phyloP scores from a whole-genome alignment of 495 filamentous ascomycete genomes.

The Neurospora tetrasperma region DNA sequence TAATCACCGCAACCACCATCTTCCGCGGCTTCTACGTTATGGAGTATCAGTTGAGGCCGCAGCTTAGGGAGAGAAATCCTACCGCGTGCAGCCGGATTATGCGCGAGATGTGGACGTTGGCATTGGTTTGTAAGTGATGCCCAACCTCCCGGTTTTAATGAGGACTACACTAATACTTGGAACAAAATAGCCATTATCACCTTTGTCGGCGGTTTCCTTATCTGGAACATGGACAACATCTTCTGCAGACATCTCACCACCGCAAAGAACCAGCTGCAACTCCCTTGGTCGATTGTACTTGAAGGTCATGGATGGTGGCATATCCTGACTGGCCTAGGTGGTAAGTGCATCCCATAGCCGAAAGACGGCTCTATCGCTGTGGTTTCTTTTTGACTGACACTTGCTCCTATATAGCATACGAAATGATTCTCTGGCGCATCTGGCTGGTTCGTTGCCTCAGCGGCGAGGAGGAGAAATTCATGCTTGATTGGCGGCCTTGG shows the following conservation, averaged over 20 bases:
- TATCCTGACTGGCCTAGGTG: conserved; percentile 35
- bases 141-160: not conserved
- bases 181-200: conserved; percentile 46
- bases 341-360: not conserved
- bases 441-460: conserved; percentile 79
- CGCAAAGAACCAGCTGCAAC: conserved; percentile 61
- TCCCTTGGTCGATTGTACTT: conserved; percentile 84
- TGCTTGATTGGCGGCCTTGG: conserved; percentile 59
- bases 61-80: conserved; percentile 32
- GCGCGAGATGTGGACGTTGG: conserved; percentile 56
- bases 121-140: conserved; percentile 25
- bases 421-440: conserved; percentile 78
- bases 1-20: conserved; percentile 71
- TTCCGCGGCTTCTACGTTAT: conserved; percentile 82
- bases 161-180: not conserved
- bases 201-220: conserved; percentile 73
- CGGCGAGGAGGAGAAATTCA: conserved; percentile 62
- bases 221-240: conserved; percentile 82
- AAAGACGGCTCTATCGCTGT: not conserved
- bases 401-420: conserved; percentile 46
- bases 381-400: conserved; percentile 32
- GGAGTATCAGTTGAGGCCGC: conserved; percentile 65
- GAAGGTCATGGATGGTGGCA: conserved; percentile 99
- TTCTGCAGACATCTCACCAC: conserved; percentile 62
- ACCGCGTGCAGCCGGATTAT: conserved; percentile 62